Evolutionary conservation across 768 basidiomycete species (phyloP), one percentile per base, ranked within the genome.

Genomic region (Leucocoprinus sp.): DNA sequence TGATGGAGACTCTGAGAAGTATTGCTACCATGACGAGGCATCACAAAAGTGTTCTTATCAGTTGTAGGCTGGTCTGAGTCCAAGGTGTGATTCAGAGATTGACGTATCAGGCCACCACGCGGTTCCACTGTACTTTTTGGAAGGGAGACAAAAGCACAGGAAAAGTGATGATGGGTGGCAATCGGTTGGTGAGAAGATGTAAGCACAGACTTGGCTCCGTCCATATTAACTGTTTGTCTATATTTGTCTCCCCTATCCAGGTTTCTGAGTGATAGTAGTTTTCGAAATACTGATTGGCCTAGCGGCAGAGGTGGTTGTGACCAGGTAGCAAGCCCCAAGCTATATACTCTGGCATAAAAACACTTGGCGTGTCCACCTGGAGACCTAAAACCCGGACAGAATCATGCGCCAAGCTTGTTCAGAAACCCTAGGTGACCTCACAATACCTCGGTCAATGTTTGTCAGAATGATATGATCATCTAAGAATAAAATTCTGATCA

Each of bases 1-100:
- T 54, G 42, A 43, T 42, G 50, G 21, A 44, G 43, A 48, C 43
- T 55, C 40, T 52, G 41, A 35, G 55, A 45, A 33, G 52, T 37
- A 17, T 55, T 54, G 48, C 44, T 55, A 47, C 54, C 61, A 61
- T 62, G 57, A 45, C 47, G 55, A 57, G 61, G 58, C 64, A 66
- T 47, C 4, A 37, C 28, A 37, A 22, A 28, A 19, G n/a, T 24
- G 11, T 18, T 7, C n/a, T n/a, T n/a, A n/a, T n/a, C n/a, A n/a
- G n/a, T n/a, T n/a, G n/a, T n/a, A n/a, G n/a, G n/a, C n/a, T 31
- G 38, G 31, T 22, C n/a, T 28, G 11, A 9, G 4, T 9, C 26
- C 14, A 23, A 37, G 28, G 14, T 19, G 35, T 12, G 31, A 35
- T 24, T 33, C 22, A 35, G 11, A 31, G 39, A 29, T n/a, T 40